Evolutionary conservation across 257 asterid genomes (phyloP).

Genomic region (Leptodermis oblonga): DNA sequence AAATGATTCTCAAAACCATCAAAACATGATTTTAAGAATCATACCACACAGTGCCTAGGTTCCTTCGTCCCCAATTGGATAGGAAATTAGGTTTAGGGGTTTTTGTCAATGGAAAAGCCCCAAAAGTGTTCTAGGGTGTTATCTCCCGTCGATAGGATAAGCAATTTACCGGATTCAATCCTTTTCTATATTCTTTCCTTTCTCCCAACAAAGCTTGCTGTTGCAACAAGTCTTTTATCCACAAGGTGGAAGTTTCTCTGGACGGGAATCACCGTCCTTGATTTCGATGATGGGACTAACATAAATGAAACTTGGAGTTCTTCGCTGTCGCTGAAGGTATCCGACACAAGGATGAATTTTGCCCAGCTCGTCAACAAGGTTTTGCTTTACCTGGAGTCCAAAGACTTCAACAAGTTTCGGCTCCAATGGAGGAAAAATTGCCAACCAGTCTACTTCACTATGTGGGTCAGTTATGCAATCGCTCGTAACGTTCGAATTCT

Average conservation of each 20-base stretch:
- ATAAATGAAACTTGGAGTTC: too few species aligned
- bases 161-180: neutral
- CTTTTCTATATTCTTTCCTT: constrained; percentile 1
- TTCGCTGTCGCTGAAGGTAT: neutral
- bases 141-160: neutral
- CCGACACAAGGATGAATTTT: neutral
- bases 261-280: neutral
- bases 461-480: neutral
- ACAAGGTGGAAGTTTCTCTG: constrained; percentile 1
- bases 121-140: too few species aligned
- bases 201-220: neutral
- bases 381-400: neutral
- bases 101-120: too few species aligned
- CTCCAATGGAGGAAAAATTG: neutral
- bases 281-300: neutral
- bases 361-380: neutral
- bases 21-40: too few species aligned
- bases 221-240: neutral
- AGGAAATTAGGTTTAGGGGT: too few species aligned
- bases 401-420: neutral
- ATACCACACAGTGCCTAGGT: too few species aligned
- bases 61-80: too few species aligned
- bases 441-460: neutral
- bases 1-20: too few species aligned
- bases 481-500: neutral